Evolutionary conservation across 2,329 filamentous ascomycete species (phyloP), one percentile per base, ranked within the genome.

Genomic region (Parasarocladium wereldwijsianum): DNA sequence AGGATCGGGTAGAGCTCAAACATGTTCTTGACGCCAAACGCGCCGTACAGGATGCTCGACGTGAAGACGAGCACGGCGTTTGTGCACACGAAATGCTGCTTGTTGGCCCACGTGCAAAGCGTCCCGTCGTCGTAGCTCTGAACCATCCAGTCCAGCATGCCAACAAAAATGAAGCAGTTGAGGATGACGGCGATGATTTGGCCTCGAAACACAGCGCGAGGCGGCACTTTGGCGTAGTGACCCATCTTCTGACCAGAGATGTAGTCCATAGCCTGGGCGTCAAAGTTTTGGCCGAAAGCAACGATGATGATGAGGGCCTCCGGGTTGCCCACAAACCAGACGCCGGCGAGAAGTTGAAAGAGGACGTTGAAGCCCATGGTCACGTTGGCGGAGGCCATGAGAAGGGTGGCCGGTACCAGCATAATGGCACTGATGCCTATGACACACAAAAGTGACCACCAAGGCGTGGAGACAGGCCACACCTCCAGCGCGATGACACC

Each of bases 321-420:
- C 24, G 52, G 51, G 22, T 43, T 37, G 2, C 57, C 57, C 2
- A 52, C 44, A 29, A 64, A 64, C 60, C 60, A 65, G 3, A 54
- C 54, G 36, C 47, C 40, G 27, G 50, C 53, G 7, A 64, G 41
- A 7, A 52, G 56, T 15, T 45, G 45, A 38, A 62, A 64, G 23
- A 66, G 43, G 36, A 54, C 61, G 36, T 56, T 52, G 38, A 61
- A 64, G 39, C 55, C 65, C 8, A 61, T 35, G 31, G 62, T 63
- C 52, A 62, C 61, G 34, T 45, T 49, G 3, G 38, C 40, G 23
- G 59, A 58, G 2, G 51, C 41, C 17, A 50, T 36, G 18, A 51
- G 37, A 39, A 60, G 46, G 26, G 55, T 35, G 17, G 52, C 44
- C 2, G 56, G 48, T 32, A 62, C 62, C 24, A 53, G 40, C 22